A percentile compares a stretch with the other conserved stretches of the same genome.
These are phyloP conservation scores for Ophiosphaerella herpotricha DNA, from an alignment of 2,329 filamentous ascomycete genomes.

Conservation along the genomic window DNA sequence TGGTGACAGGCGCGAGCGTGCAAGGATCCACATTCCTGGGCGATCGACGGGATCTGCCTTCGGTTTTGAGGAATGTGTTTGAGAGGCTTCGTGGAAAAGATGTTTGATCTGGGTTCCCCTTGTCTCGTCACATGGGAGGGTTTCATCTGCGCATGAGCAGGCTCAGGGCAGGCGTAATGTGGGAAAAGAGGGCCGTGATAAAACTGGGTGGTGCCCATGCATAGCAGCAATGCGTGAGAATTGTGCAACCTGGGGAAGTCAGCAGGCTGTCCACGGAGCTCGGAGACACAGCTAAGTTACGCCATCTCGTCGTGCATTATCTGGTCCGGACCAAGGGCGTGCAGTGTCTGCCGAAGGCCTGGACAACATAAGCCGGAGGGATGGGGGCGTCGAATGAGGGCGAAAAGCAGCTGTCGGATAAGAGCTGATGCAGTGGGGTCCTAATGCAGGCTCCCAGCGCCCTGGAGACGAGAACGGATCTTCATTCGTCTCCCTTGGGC, in stretches of 20 bases:
- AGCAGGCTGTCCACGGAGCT: background rate
- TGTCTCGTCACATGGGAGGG: background rate
- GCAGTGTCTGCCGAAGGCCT: slow-evolving; percentile 1
- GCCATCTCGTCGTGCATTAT: background rate
- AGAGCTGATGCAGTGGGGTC: slow-evolving; percentile 6
- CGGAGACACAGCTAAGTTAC: background rate
- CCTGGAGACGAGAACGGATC: slow-evolving; percentile 21
- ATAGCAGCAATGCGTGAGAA: background rate
- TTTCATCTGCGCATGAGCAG: background rate
- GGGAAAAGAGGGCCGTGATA: background rate
- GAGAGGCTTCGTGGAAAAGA: background rate
- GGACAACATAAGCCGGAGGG: background rate
- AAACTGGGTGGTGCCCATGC: background rate
- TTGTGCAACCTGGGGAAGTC: background rate
- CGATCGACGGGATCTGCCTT: background rate
- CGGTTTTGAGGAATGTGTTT: background rate
- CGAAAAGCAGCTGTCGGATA: slow-evolving; percentile 5
- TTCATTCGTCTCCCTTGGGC: slow-evolving; percentile 19
- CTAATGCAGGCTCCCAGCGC: slow-evolving; percentile 15
- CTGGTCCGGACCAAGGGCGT: slow-evolving; percentile 2
- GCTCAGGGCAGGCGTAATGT: background rate
- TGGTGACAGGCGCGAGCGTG: background rate
- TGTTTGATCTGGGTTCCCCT: background rate
- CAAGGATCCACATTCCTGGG: background rate
- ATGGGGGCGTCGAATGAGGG: slow-evolving; percentile 4